Conservation (phyloP, 1,284 basidiomycete genomes). For the Austroboletus rostrupii region DNA sequence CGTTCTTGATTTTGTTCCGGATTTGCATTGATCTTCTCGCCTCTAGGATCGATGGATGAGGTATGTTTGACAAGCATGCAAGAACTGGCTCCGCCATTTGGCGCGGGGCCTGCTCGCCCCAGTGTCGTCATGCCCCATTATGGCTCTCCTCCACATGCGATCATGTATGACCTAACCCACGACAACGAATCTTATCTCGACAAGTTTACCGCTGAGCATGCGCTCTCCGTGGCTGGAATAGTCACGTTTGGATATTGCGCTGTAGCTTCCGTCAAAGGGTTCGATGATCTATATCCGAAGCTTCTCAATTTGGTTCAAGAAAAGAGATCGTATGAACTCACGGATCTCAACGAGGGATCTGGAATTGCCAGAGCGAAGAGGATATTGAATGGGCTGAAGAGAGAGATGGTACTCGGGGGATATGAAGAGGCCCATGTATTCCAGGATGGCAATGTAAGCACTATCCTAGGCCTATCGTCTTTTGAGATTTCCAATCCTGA, state of each 20-base stretch:
- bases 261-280: conserved; percentile 90
- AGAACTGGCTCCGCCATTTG: conserved; percentile 73
- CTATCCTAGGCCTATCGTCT: conserved; percentile 27
- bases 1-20: conserved; percentile 19
- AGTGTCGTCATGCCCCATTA: conserved; percentile 76
- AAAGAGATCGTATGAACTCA: conserved; percentile 71
- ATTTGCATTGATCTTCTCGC: neutral
- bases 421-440: conserved; percentile 92
- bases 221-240: conserved; percentile 86
- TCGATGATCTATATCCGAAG: conserved; percentile 94
- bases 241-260: conserved; percentile 85
- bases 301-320: conserved; percentile 84
- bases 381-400: conserved; percentile 79
- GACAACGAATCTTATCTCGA: conserved; percentile 89
- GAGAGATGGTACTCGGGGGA: conserved; percentile 82
- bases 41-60: conserved; percentile 84
- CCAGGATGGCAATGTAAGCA: conserved; percentile 86
- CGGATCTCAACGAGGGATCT: conserved; percentile 46
- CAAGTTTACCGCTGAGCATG: conserved; percentile 90
- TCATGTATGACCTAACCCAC: conserved; percentile 92
- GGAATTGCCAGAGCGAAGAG: conserved; percentile 83
- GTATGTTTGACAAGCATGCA: conserved; percentile 76
- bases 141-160: conserved; percentile 85
- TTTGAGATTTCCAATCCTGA: conserved; percentile 2
- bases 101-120: conserved; percentile 70